phyloP scores from a whole-genome alignment of 1,139 yeast species.

The Geotrichum aggregatum region DNA sequence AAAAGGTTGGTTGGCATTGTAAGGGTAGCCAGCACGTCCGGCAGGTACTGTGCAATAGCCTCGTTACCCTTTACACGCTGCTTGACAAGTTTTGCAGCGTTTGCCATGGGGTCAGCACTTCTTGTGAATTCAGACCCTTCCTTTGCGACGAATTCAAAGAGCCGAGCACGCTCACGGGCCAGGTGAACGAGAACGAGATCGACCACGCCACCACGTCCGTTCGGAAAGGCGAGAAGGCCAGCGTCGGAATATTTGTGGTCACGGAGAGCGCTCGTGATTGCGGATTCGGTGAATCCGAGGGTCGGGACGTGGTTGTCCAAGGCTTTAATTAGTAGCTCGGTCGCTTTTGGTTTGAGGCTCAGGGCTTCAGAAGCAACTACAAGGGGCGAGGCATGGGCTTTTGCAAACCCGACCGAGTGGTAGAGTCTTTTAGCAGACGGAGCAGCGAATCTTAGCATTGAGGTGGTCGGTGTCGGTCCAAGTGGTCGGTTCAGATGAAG shows the following conservation, averaged over 20 bases:
- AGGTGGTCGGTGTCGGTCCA: too few relatives aligned
- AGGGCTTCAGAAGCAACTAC: slow-evolving; percentile 11
- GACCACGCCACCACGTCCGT: slow-evolving; percentile 42
- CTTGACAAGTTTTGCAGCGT: slow-evolving; percentile 48
- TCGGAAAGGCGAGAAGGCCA: slow-evolving; percentile 57
- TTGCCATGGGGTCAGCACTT: slow-evolving; percentile 27
- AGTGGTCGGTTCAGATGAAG: too few relatives aligned
- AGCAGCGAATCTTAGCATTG: slow-evolving; percentile 1
- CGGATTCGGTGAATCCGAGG: slow-evolving; percentile 61
- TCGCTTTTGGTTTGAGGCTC: slow-evolving; percentile 17
- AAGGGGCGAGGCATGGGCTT: not conserved
- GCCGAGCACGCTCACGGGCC: slow-evolving; percentile 45
- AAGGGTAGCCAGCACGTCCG: slow-evolving; percentile 52
- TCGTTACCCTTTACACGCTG: slow-evolving; percentile 61
- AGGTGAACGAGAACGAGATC: slow-evolving; percentile 68
- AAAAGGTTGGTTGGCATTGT: slow-evolving; percentile 52
- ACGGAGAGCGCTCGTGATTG: slow-evolving; percentile 59
- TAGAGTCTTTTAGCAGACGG: not conserved
- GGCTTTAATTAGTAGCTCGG: slow-evolving; percentile 14
- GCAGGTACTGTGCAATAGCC: slow-evolving; percentile 42
- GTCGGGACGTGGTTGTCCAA: slow-evolving; percentile 49
- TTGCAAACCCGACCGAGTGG: slow-evolving; percentile 13
- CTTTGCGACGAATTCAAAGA: slow-evolving; percentile 26
- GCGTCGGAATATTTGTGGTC: slow-evolving; percentile 64
- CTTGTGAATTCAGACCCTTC: slow-evolving; percentile 21